Evolutionary conservation across 345 rosid species (phyloP), one percentile per base, ranked within the genome.

Genomic region (Nasturtium officinale): DNA sequence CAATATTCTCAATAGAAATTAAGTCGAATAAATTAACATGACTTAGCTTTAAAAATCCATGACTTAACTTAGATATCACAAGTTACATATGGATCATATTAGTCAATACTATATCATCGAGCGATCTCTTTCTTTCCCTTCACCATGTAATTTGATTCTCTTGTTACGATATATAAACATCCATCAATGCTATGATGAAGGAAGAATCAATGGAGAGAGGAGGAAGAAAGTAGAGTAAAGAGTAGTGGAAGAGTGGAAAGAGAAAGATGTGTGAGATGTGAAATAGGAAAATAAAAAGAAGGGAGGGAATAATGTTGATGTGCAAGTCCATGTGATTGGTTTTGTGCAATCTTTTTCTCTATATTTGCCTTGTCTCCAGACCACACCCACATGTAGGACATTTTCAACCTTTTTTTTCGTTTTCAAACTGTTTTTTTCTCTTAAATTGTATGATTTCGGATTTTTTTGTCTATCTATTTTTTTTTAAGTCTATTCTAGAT

Each of bases 261-360:
- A 37, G n/a, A 4, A 16, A 5, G 37, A 55, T n/a, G 20, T n/a
- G n/a, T 15, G 25, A 37, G 38, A 1, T 37, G 59, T 53, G 38
- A 55, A 29, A 55, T 16, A 62, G 6, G 2, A 12, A 47, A 15
- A 32, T 7, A 33, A 35, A 33, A 33, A 13, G 32, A 59, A 50
- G 26, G 54, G 38, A 21, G 51, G 57, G 66, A 65, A 65, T 65
- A 65, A 65, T 64, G 55, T 23, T 73, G 77, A 65, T 74, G 53
- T 65, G 59, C 47, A 59, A 74, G 33, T 65, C 66, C 78, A 74
- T 74, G 78, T 74, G 72, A 65, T 74, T 65, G 18, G 51, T 47
- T 65, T 47, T 74, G 46, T 74, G 72, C 26, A 33, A 23, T 74
- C 66, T 5, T 47, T 65, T 57, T 74, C 52, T 47, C 30, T 7